These are phyloP conservation scores for Pleurotus cornucopiae DNA, from an alignment of 768 basidiomycete species.

Conservation along the genomic window DNA sequence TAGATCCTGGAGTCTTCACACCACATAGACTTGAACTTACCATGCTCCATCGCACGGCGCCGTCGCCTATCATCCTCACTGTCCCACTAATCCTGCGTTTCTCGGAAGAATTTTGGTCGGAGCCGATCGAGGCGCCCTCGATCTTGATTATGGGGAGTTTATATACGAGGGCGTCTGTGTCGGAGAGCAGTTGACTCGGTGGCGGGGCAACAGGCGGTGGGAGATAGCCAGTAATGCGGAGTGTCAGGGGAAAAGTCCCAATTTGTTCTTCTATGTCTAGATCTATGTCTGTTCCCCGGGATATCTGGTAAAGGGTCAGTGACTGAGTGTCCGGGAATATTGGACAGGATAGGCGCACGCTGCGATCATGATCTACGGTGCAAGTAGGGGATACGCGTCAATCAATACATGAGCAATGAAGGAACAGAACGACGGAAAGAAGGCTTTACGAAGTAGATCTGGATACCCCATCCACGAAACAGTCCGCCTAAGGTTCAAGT, in stretches of 20 bases:
- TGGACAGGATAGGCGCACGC: background rate
- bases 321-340: background rate
- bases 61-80: slow-evolving; percentile 45
- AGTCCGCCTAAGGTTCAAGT: slow-evolving; percentile 35
- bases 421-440: background rate
- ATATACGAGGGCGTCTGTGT: slow-evolving; percentile 23
- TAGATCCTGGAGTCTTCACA: background rate
- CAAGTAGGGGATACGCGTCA: background rate
- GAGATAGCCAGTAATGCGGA: slow-evolving; percentile 36
- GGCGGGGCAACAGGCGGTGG: slow-evolving; percentile 18
- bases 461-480: slow-evolving; percentile 60
- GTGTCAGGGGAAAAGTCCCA: slow-evolving; percentile 48
- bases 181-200: slow-evolving; percentile 12
- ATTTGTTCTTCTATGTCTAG: slow-evolving; percentile 37
- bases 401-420: background rate
- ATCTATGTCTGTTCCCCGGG: background rate
- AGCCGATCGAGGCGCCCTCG: slow-evolving; percentile 39
- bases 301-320: background rate
- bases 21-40: slow-evolving; percentile 23
- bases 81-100: slow-evolving; percentile 34
- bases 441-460: slow-evolving; percentile 44
- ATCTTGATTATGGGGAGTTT: slow-evolving; percentile 50
- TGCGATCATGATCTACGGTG: no score
- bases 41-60: slow-evolving; percentile 48
- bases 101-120: slow-evolving; percentile 25